A percentile compares a stretch with the other conserved stretches of the same genome.
Evolutionary conservation across 768 basidiomycete genomes (phyloP).

Genomic region (Chalciporus piperatus): DNA sequence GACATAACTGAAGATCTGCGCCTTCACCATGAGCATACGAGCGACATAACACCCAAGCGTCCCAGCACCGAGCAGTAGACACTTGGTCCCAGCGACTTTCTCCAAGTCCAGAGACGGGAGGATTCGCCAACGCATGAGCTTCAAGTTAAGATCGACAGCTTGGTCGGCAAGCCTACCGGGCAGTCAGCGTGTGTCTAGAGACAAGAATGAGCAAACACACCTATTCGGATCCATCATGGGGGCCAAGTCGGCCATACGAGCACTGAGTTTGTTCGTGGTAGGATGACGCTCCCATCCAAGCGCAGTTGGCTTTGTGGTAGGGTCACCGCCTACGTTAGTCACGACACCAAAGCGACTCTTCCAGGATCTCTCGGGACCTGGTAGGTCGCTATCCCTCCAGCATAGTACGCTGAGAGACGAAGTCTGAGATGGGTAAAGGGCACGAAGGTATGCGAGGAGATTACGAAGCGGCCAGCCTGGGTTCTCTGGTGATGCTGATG

Average conservation of each 20-base stretch:
- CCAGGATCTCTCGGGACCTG: constrained; percentile 42
- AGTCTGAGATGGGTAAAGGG: constrained; percentile 50
- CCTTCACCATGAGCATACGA: constrained; percentile 72
- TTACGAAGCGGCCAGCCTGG: constrained; percentile 96
- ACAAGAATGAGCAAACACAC: constrained; percentile 35
- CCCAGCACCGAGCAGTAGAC: constrained; percentile 89
- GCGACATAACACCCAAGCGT: constrained; percentile 97
- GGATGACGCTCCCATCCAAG: constrained; percentile 96
- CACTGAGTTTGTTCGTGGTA: constrained; percentile 76
- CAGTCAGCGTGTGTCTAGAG: neutral
- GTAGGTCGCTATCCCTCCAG: constrained; percentile 67
- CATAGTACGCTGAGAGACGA: constrained; percentile 62
- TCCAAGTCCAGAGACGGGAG: constrained; percentile 87
- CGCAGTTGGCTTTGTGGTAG: constrained; percentile 48
- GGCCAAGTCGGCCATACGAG: constrained; percentile 85
- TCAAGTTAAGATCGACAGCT: constrained; percentile 96
- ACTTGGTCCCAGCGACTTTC: constrained; percentile 74
- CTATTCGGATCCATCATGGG: constrained; percentile 94
- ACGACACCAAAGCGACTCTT: constrained; percentile 65
- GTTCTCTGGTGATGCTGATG: constrained; percentile 69
- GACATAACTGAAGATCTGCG: neutral
- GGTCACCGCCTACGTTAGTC: constrained; percentile 14
- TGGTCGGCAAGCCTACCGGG: constrained; percentile 78
- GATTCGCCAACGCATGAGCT: constrained; percentile 97
- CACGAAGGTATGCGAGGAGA: constrained; percentile 76